Evolutionary conservation across 768 basidiomycete species (phyloP), one percentile per base, ranked within the genome.

Genomic region (Nidularia sp.): DNA sequence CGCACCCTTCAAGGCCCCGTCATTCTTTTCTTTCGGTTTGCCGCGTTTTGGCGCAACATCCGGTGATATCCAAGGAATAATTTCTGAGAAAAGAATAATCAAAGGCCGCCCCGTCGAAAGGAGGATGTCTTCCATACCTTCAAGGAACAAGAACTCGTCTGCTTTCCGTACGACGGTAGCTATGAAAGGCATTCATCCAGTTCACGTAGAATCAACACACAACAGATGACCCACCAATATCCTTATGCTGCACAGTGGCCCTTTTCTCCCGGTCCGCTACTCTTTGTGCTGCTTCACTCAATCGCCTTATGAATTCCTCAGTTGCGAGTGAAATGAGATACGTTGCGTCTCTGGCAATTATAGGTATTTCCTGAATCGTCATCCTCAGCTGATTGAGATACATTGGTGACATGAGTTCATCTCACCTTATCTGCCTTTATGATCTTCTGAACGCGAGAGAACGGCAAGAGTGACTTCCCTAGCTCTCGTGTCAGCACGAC

Each of bases 361-460:
- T 83, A 0, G 88, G 84, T 48, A 93, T 77, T 44, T 92, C 90
- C 90, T 92, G 54, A 18, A 18, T 18, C 18, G 18, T 18, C 18
- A 18, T 18, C 18, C 18, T 18, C 18, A 18, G 18, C 18, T 18
- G 18, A 18, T 18, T 18, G 18, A 18, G 18, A 18, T 18, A 18
- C 18, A 18, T 18, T 18, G 18, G 18, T 18, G 18, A 18, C 18
- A 18, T 18, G 18, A 18, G 1, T 18, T 18, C 18, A 18, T 18
- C 70, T 52, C 50, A 81, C 93, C 75, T 86, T 87, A 68, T 95
- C 93, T 5, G 87, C 91, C 61, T 90, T 93, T 57, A 93, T 76
- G 46, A 94, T 90, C 69, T 77, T 85, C 66, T 92, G 91, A 39
- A 95, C 86, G 54, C 89, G 79, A 1, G 87, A 73, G 49, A 89